Conservation (phyloP, 2,329 filamentous ascomycete species). For the Aspergillus neoniger region DNA sequence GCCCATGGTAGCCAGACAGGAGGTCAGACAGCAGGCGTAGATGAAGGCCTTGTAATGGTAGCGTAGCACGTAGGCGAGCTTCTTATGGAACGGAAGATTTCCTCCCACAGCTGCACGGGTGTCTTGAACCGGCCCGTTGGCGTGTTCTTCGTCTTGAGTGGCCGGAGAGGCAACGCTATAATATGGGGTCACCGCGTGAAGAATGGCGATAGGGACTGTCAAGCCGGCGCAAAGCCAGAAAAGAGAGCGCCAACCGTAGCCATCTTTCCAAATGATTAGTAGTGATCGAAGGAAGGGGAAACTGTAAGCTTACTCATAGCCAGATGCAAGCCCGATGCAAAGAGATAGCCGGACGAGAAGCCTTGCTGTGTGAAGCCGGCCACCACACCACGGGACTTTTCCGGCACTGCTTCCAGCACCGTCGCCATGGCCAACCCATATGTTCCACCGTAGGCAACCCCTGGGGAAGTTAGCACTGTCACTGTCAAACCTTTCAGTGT, state of each 20-base stretch:
- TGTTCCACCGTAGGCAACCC: background rate
- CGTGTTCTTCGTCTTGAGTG: background rate
- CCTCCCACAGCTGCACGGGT: background rate
- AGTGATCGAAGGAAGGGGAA: background rate
- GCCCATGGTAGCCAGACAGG: background rate
- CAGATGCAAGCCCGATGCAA: background rate
- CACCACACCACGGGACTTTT: background rate
- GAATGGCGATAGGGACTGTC: background rate
- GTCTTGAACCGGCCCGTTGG: background rate
- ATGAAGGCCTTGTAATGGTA: constrained; percentile 3
- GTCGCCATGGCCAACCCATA: background rate
- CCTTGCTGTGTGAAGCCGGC: background rate
- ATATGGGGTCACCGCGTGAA: background rate
- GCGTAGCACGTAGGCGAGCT: background rate
- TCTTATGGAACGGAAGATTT: background rate
- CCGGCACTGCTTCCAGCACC: background rate
- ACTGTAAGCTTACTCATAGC: background rate
- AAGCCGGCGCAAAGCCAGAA: background rate
- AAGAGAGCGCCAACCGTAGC: constrained; percentile 1
- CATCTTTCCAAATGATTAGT: background rate
- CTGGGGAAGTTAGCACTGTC: background rate
- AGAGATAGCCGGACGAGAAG: background rate
- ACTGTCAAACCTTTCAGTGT: no score
- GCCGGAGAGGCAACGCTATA: background rate
- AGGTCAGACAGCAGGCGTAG: background rate